Conservation (phyloP, 2,329 filamentous ascomycete genomes). For the Lecanosticta acicola region DNA sequence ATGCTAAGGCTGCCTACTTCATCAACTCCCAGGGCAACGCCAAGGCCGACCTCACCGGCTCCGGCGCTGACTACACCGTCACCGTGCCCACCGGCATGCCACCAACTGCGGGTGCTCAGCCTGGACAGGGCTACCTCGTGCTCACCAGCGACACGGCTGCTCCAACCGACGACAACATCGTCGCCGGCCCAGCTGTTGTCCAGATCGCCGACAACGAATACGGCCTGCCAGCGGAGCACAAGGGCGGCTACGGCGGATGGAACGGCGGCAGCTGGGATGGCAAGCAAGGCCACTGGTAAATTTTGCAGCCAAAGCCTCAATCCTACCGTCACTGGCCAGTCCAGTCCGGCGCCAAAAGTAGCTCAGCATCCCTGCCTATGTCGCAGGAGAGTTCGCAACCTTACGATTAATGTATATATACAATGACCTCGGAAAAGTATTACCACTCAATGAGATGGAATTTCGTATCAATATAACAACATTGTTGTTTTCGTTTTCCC, state of each 20-base stretch:
- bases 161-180: slow-evolving; percentile 26
- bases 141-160: slow-evolving; percentile 17
- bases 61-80: slow-evolving; percentile 15
- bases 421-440: too few relatives aligned
- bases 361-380: too few relatives aligned
- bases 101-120: slow-evolving; percentile 15
- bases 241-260: background rate
- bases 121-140: slow-evolving; percentile 26
- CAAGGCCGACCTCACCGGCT: slow-evolving; percentile 18
- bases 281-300: too few relatives aligned
- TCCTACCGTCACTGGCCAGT: too few relatives aligned
- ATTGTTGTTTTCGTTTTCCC: too few relatives aligned
- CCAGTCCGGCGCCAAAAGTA: too few relatives aligned
- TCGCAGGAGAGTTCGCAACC: too few relatives aligned
- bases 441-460: too few relatives aligned
- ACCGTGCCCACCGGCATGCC: slow-evolving; percentile 14
- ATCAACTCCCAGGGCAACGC: slow-evolving; percentile 24
- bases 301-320: too few relatives aligned
- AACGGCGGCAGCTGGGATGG: too few relatives aligned
- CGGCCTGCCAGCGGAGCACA: background rate
- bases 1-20: slow-evolving; percentile 22
- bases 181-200: slow-evolving; percentile 28
- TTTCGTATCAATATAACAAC: too few relatives aligned
- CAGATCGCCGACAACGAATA: slow-evolving; percentile 15
- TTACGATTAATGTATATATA: too few relatives aligned